Evolutionary conservation across 306 rosid genomes (phyloP), one percentile per base, ranked within the genome.

Genomic region (Citrullus mucosospermus): DNA sequence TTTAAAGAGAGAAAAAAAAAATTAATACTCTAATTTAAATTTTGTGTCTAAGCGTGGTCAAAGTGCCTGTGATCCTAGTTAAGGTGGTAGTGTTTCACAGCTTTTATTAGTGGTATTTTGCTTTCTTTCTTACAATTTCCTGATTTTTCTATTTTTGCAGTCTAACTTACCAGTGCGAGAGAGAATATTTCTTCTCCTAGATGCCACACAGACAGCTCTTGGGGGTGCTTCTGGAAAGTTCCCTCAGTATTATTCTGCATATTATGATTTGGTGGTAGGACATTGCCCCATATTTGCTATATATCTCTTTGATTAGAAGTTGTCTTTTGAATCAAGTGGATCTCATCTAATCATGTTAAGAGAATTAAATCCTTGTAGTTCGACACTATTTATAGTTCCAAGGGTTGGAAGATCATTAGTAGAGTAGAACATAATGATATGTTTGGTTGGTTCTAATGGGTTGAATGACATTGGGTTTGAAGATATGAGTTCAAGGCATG

Each of bases 141-240:
- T 71, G 30, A 51, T 50, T 61, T 32, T 72, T 83, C 13, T 80
- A 68, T 41, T 74, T 72, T 84, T 88, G 87, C 91, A 94, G 98
- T 88, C 98, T 75, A 91, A 94, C 75, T 86, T 90, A 80, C 93
- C 92, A 15, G 96, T 83, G 73, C 86, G 98, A 74, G 98, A 90
- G 88, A 87, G 96, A 80, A 86, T 90, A 51, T 94, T 94, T 88
- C 97, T 94, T 79, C 93, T 94, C 66, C 88, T 94, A 65, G 98
- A 94, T 88, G 98, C 97, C 55, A 92, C 95, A 50, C 98, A 94
- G 81, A 90, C 98, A 83, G 92, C 97, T 81, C 91, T 90, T 85
- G 98, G 97, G 9, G 98, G 98, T 77, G 96, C 95, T 83, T 87
- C 98, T 41, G 98, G 97, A 85, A 94, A 90, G 85, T 94, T 89